These are phyloP conservation scores for Juglanconis oblonga DNA, from an alignment of 2,329 filamentous ascomycete genomes.

Conservation along the genomic window DNA sequence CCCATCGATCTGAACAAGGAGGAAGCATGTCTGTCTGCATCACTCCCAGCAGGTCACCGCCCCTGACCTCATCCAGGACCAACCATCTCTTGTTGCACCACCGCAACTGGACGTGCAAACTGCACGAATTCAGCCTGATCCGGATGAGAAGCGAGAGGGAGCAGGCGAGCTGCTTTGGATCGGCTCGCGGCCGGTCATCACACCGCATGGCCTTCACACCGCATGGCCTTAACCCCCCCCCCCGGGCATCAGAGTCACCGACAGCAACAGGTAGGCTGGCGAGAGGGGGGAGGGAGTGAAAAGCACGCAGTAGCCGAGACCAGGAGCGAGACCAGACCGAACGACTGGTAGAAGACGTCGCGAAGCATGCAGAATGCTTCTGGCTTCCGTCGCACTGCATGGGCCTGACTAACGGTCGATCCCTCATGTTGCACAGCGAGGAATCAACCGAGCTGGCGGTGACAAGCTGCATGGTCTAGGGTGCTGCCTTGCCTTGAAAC, in stretches of 20 bases:
- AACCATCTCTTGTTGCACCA: conserved; percentile 3
- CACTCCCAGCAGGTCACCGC: not conserved
- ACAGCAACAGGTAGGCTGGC: not conserved
- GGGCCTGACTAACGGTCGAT: conserved; percentile 2
- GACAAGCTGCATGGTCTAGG: not conserved
- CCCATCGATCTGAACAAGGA: not conserved
- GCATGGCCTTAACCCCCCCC: not conserved
- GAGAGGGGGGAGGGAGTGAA: not conserved
- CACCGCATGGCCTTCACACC: not conserved
- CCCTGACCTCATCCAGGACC: not conserved
- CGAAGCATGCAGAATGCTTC: conserved; percentile 10
- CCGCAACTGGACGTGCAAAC: conserved; percentile 8
- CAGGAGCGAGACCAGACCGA: conserved; percentile 3
- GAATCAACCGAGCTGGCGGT: conserved; percentile 9
- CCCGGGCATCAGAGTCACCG: not conserved
- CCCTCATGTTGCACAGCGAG: conserved; percentile 10
- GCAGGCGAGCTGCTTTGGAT: conserved; percentile 15
- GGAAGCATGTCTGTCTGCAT: not conserved
- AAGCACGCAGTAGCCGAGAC: conserved; percentile 11
- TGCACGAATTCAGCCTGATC: conserved; percentile 7
- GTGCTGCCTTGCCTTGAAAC: not conserved
- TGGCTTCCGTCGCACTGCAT: conserved; percentile 17
- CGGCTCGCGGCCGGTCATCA: not conserved
- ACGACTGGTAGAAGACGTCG: conserved; percentile 6
- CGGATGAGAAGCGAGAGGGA: conserved; percentile 3